phyloP scores from a whole-genome alignment of 2,329 filamentous ascomycete genomes.

The Fusarium sp. region DNA sequence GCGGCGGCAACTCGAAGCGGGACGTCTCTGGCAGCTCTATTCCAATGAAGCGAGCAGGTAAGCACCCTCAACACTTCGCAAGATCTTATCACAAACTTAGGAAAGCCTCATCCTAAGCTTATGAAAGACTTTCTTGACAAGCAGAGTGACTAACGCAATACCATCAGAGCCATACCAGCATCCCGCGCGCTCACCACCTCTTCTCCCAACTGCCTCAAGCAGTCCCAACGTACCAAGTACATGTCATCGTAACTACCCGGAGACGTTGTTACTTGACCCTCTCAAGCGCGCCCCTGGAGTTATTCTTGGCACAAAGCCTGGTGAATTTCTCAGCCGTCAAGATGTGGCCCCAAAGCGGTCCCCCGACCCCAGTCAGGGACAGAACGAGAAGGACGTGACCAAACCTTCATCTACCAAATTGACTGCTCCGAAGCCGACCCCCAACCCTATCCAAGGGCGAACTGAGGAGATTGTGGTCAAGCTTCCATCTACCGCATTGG shows the following conservation, averaged over 20 bases:
- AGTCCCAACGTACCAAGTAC: constrained; percentile 21
- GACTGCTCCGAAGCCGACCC: neutral
- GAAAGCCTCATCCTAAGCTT: neutral
- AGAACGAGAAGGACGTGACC: neutral
- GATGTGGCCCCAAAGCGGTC: constrained; percentile 5
- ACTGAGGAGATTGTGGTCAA: neutral
- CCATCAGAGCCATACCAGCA: constrained; percentile 8
- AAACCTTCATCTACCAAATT: neutral
- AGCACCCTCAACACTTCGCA: neutral
- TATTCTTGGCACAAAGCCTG: constrained; percentile 34
- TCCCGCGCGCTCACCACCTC: neutral
- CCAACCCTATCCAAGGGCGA: neutral
- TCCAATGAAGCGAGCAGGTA: constrained; percentile 23
- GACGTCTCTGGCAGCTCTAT: neutral
- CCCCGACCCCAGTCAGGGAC: neutral
- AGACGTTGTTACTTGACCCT: constrained; percentile 15
- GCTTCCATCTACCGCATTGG: neutral
- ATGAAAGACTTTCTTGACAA: neutral
- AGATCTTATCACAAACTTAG: neutral
- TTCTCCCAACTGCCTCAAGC: neutral
- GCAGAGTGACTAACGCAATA: neutral
- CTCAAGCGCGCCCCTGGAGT: constrained; percentile 15
- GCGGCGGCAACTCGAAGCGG: neutral
- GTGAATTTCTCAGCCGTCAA: constrained; percentile 39
- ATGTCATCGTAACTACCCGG: constrained; percentile 33